A percentile compares a stretch with the other conserved stretches of the same genome.
Conservation (phyloP, 495 filamentous ascomycete species). For the Annulohypoxylon stygium region DNA sequence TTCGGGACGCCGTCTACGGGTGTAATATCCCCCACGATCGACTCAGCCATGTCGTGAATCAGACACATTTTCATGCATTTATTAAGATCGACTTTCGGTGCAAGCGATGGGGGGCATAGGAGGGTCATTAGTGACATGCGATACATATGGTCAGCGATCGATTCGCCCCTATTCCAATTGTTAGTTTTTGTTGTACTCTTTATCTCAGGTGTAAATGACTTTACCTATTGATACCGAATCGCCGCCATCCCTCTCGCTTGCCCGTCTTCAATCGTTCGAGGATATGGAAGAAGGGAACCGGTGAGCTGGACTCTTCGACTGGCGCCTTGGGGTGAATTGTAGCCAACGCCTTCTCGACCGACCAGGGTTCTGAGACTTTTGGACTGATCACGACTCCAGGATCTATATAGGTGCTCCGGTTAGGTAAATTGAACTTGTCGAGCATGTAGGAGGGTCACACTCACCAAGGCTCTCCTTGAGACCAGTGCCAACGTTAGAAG, state of each 20-base stretch:
- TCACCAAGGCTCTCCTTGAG: constrained; percentile 44
- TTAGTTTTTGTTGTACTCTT: constrained; percentile 6
- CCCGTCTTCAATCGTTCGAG: constrained; percentile 94
- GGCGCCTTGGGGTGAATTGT: constrained; percentile 62
- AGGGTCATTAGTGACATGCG: constrained; percentile 97
- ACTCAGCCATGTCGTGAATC: constrained; percentile 97
- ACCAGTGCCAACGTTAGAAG: constrained; percentile 24
- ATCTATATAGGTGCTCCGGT: constrained; percentile 31
- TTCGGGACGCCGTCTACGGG: constrained; percentile 80
- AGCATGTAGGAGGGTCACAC: not conserved
- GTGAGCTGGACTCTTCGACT: constrained; percentile 73
- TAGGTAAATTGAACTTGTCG: not conserved
- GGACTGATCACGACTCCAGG: constrained; percentile 53
- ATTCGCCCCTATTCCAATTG: constrained; percentile 68
- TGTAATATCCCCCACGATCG: constrained; percentile 95
- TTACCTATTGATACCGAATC: constrained; percentile 78
- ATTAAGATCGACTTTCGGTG: constrained; percentile 75
- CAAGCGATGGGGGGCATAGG: constrained; percentile 84
- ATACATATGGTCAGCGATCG: constrained; percentile 99
- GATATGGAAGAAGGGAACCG: constrained; percentile 92
- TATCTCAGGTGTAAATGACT: constrained; percentile 11
- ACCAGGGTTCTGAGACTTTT: constrained; percentile 58
- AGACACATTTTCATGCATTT: constrained; percentile 94
- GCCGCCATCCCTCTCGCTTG: constrained; percentile 94
- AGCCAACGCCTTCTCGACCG: constrained; percentile 63